Conservation (phyloP, 768 basidiomycete genomes). For the Tylopilus rubrobrunneus region DNA sequence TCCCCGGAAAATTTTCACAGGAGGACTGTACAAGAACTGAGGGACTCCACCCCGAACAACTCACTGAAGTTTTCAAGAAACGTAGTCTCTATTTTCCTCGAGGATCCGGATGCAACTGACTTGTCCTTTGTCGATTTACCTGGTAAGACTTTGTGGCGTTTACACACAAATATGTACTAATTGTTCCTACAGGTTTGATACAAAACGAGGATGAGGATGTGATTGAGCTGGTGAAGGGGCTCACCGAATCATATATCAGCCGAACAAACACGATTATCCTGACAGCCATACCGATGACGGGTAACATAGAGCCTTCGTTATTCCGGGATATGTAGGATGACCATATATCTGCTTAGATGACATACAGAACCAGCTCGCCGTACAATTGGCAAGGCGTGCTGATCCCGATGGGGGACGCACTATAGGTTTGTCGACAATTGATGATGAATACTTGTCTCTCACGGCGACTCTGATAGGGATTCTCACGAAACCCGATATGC, state of each 20-base stretch:
- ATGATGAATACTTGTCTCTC: neutral
- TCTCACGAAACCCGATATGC: no score
- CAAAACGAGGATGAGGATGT: no score
- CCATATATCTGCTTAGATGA: no score
- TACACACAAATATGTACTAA: constrained; percentile 2
- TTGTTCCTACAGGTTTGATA: constrained; percentile 22
- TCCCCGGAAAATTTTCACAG: no score
- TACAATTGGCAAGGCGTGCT: no score
- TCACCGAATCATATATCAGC: constrained; percentile 33
- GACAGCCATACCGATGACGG: constrained; percentile 62
- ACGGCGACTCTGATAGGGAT: no score
- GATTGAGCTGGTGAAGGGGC: constrained; percentile 40
- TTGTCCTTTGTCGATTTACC: constrained; percentile 54
- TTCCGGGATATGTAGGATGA: no score
- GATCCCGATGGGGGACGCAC: no score
- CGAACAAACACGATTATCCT: constrained; percentile 54
- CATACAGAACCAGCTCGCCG: no score
- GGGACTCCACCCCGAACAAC: no score
- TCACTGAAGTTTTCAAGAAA: constrained; percentile 25
- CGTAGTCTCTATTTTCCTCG: constrained; percentile 43
- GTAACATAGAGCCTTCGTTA: constrained; percentile 27
- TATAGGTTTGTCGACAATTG: no score
- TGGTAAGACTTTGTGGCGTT: constrained; percentile 30
- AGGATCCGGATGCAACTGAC: constrained; percentile 43
- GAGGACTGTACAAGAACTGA: no score